Evolutionary conservation across 805 yeast genomes (phyloP), one percentile per base, ranked within the genome.

Genomic region (Candida manassasensis): DNA sequence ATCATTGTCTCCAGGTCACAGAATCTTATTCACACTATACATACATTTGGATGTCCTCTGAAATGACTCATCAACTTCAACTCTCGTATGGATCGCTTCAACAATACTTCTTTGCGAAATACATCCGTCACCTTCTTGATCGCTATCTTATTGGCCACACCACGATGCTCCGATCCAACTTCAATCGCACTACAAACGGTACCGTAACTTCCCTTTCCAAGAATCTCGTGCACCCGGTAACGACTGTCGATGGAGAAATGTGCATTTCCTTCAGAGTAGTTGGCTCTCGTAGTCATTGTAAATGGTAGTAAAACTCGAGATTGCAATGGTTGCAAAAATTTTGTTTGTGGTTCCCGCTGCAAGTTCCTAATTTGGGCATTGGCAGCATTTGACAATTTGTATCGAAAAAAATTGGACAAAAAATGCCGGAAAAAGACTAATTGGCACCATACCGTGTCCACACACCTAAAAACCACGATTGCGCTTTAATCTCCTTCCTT

Each of bases 161-260:
- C 40, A 3, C 35, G 43, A 7, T 40, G 32, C 9, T 27, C 35
- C 26, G 58, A 62, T 10, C 68, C 46, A n/a, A 61, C 45, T 49
- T 80, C 86, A 6, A 71, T 42, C 0, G 90, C 94, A 3, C 85
- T 77, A 44, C 93, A 84, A 3, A 87, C 96, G 0, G 80, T 75
- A 1, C 96, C 96, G 53, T 87, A 87, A 0, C 95, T 81, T 0
- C 96, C 96, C 50, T 80, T 80, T 0, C 96, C 96, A 35, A 87
- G 64, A 2, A 80, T 64, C 25, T 68, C 65, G 17, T 69, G 57
- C 11, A 84, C 63, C 35, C 71, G 64, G 55, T 84, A 86, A 25
- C 84, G 61, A 2, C 69, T 55, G 41, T 82, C 81, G 34, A 84
- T 63, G 29, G 75, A 75, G 54, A 86, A 84, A 36, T 78, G 71